Conservation (phyloP, 2,329 filamentous ascomycete species). For the Parastagonospora avenae region DNA sequence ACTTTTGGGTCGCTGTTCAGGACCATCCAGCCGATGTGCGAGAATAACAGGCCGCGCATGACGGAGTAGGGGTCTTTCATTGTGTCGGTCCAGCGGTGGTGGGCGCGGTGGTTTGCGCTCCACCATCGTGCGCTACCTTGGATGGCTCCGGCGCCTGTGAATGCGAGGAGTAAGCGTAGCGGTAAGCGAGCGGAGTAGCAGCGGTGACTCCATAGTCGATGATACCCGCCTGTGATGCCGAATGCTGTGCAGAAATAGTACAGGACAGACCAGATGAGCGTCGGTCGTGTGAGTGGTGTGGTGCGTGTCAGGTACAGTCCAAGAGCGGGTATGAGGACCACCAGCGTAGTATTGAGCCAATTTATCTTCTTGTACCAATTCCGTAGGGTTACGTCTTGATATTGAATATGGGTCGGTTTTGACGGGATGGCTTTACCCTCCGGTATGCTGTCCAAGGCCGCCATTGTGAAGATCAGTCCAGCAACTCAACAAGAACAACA, state of each 20-base stretch:
- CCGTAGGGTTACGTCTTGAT: slow-evolving; percentile 35
- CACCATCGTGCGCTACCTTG: slow-evolving; percentile 57
- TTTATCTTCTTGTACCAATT: slow-evolving; percentile 93
- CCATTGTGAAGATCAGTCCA: slow-evolving; percentile 4
- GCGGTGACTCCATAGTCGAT: slow-evolving; percentile 72
- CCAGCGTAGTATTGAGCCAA: slow-evolving; percentile 85
- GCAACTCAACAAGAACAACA: neutral
- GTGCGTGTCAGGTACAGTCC: slow-evolving; percentile 77
- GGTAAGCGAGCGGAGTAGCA: slow-evolving; percentile 52
- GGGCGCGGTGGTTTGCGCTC: slow-evolving; percentile 55
- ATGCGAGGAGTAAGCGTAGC: slow-evolving; percentile 53
- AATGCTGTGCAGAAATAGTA: slow-evolving; percentile 85
- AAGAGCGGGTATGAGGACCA: slow-evolving; percentile 73
- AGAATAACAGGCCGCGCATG: slow-evolving; percentile 54
- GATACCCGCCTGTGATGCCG: slow-evolving; percentile 63
- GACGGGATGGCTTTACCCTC: neutral
- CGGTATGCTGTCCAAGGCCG: neutral
- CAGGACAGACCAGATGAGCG: slow-evolving; percentile 71
- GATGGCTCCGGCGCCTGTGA: slow-evolving; percentile 53
- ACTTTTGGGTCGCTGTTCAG: slow-evolving; percentile 57
- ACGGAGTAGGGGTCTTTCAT: slow-evolving; percentile 57
- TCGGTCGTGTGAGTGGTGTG: slow-evolving; percentile 74
- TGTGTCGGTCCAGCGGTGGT: slow-evolving; percentile 58
- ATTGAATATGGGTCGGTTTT: slow-evolving; percentile 22
- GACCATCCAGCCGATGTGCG: slow-evolving; percentile 57